Percentiles rank a stretch among this genome's conserved stretches.
Conservation (phyloP, 192 early-diverging fungal genomes). For the Glomus cerebriforme region DNA sequence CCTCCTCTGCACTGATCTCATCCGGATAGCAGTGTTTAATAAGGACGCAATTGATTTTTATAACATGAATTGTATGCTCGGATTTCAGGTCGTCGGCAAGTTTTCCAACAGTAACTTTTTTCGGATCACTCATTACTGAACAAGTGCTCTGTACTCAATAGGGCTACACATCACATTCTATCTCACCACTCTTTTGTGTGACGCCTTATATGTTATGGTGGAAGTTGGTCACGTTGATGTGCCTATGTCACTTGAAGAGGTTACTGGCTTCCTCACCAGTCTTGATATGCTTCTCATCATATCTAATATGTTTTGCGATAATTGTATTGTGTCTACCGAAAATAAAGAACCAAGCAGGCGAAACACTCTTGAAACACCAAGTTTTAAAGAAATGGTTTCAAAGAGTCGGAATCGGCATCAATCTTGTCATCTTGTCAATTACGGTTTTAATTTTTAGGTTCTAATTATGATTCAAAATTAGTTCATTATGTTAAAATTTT, state of each 20-base stretch:
- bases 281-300: conserved; percentile 22
- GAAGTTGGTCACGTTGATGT: conserved; percentile 8
- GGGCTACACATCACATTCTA: conserved; percentile 16
- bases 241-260: conserved; percentile 23
- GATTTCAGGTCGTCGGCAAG: conserved; percentile 15
- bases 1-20: too few species aligned
- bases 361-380: conserved; percentile 12
- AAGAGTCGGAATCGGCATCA: conserved; percentile 13
- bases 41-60: neutral
- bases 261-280: conserved; percentile 7
- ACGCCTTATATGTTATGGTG: conserved; percentile 1
- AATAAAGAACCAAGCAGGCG: conserved; percentile 20
- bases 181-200: conserved; percentile 7
- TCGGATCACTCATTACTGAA: conserved; percentile 4
- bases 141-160: neutral
- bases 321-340: conserved; percentile 17
- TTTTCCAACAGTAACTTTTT: conserved; percentile 16
- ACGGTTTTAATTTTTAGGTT: conserved; percentile 18
- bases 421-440: conserved; percentile 18
- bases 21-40: too few species aligned
- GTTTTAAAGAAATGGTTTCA: conserved; percentile 12
- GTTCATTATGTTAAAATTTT: too few species aligned
- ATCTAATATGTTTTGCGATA: conserved; percentile 7
- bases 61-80: conserved; percentile 23
- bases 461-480: too few species aligned